These are phyloP conservation scores for Silybum marianum DNA, from an alignment of 129 eudicot species.

Conservation along the genomic window DNA sequence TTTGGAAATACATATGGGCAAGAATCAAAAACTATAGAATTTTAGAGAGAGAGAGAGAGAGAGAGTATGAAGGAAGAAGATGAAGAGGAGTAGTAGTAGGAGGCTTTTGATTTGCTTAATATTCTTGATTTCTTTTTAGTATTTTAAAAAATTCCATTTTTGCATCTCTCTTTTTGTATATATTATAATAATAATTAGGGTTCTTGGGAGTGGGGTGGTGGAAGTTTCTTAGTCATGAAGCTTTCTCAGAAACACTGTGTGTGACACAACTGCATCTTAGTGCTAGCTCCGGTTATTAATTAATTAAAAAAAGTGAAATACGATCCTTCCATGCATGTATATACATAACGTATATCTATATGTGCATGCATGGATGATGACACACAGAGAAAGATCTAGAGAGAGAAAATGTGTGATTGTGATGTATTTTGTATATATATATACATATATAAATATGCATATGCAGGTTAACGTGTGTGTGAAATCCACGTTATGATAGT, in stretches of 20 bases:
- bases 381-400: not conserved
- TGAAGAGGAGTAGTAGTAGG: conserved; percentile 33
- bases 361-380: conserved; percentile 20
- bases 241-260: conserved; percentile 45
- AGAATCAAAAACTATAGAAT: conserved; percentile 48
- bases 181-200: conserved; percentile 39
- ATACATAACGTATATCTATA: conserved; percentile 22
- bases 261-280: conserved; percentile 23
- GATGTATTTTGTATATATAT: conserved; percentile 23
- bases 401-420: conserved; percentile 23
- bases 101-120: conserved; percentile 59
- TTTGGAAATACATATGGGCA: conserved; percentile 75
- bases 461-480: conserved; percentile 1
- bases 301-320: conserved; percentile 18
- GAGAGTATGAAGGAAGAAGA: conserved; percentile 63
- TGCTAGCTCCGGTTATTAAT: conserved; percentile 20
- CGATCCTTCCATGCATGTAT: conserved; percentile 15
- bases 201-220: conserved; percentile 35
- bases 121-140: conserved; percentile 59
- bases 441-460: not conserved
- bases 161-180: conserved; percentile 34
- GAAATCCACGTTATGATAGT: conserved; percentile 24
- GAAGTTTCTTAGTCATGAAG: conserved; percentile 57
- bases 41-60: conserved; percentile 43
- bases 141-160: conserved; percentile 31